Percentiles rank a stretch among this genome's conserved stretches.
phyloP scores from a whole-genome alignment of 2,329 filamentous ascomycete species.

The Botrytis deweyae region DNA sequence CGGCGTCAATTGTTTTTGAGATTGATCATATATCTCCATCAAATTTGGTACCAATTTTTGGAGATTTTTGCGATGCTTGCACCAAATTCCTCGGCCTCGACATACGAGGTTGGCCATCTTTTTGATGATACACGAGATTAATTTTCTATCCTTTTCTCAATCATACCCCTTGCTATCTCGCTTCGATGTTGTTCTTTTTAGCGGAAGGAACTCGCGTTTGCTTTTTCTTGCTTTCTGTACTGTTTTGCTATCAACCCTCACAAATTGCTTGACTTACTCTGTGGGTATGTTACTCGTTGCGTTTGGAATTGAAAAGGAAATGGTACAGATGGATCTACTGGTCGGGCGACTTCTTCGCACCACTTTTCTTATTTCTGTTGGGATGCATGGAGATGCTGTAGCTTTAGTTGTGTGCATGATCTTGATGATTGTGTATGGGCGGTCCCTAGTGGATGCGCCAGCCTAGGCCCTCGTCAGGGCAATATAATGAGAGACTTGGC shows the following conservation, averaged over 20 bases:
- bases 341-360: constrained; percentile 39
- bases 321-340: constrained; percentile 30
- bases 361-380: constrained; percentile 39
- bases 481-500: constrained; percentile 41
- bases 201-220: constrained; percentile 35
- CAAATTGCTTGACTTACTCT: constrained; percentile 23
- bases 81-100: constrained; percentile 41
- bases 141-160: constrained; percentile 40
- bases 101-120: constrained; percentile 48
- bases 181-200: constrained; percentile 36
- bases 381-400: constrained; percentile 40
- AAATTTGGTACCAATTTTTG: constrained; percentile 41
- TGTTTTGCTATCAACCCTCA: constrained; percentile 21
- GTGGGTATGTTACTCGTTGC: constrained; percentile 24
- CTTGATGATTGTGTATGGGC: constrained; percentile 38
- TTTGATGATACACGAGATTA: constrained; percentile 21
- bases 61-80: constrained; percentile 33
- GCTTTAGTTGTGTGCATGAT: constrained; percentile 36
- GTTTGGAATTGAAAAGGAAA: constrained; percentile 15
- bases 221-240: constrained; percentile 37
- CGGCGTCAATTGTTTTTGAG: constrained; percentile 38
- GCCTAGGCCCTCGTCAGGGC: constrained; percentile 38
- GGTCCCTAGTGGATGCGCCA: constrained; percentile 36
- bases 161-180: constrained; percentile 39
- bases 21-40: constrained; percentile 41